Evolutionary conservation across 2,329 filamentous ascomycete species (phyloP).

Genomic region (Scytalidium lignicola): DNA sequence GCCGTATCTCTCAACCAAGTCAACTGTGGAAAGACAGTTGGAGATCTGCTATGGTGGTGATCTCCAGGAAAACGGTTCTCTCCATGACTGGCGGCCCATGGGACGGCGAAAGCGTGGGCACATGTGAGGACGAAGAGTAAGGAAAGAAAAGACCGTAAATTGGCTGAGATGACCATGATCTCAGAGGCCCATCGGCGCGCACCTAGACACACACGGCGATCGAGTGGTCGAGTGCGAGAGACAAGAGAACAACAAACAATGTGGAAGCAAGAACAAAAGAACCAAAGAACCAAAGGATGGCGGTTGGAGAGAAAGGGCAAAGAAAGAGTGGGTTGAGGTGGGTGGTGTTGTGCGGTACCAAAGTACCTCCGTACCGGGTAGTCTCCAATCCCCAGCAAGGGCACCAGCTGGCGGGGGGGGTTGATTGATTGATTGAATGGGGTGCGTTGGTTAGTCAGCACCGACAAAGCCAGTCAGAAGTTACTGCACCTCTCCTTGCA

Average conservation of each 20-base stretch:
- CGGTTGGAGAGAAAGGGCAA: too few species aligned
- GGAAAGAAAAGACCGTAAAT: conserved; percentile 7
- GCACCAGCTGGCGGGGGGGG: too few species aligned
- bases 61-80: conserved; percentile 8
- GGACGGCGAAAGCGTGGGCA: conserved; percentile 13
- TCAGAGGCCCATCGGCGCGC: not conserved
- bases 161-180: not conserved
- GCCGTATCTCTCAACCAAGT: conserved; percentile 46
- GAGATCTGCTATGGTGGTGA: conserved; percentile 9
- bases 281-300: too few species aligned
- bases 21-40: conserved; percentile 40
- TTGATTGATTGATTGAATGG: too few species aligned
- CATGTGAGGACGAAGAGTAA: conserved; percentile 9
- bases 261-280: not conserved
- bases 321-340: too few species aligned
- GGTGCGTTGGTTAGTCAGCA: too few species aligned
- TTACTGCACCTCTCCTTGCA: too few species aligned
- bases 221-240: not conserved
- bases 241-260: not conserved
- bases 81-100: conserved; percentile 10
- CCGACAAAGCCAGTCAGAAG: too few species aligned
- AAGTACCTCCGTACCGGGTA: too few species aligned
- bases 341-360: too few species aligned
- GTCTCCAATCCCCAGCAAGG: too few species aligned
- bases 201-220: not conserved